Conservation (phyloP, 1,139 yeast genomes). For the Petasospora rhodanensis region DNA sequence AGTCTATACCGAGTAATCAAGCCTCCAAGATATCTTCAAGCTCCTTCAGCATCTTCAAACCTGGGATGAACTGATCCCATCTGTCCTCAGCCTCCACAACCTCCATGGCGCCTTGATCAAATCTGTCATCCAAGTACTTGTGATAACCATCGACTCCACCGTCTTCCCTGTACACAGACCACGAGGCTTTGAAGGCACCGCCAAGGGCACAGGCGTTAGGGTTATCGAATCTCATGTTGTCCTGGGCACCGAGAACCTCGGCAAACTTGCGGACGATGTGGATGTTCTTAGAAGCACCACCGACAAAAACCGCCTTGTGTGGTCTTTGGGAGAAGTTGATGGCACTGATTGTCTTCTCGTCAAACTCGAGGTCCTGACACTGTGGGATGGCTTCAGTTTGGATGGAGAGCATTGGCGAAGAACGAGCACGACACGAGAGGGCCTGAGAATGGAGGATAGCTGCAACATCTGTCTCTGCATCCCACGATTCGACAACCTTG, state of each 20-base stretch:
- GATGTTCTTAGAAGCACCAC: slow-evolving; percentile 76
- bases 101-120: slow-evolving; percentile 45
- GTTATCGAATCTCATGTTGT: slow-evolving; percentile 57
- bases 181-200: slow-evolving; percentile 86
- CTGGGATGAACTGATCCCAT: slow-evolving; percentile 29
- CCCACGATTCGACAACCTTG: slow-evolving; percentile 28
- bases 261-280: slow-evolving; percentile 69
- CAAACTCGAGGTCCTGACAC: slow-evolving; percentile 25
- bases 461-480: slow-evolving; percentile 59
- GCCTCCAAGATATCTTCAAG: slow-evolving; percentile 12
- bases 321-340: slow-evolving; percentile 44
- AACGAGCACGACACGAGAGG: slow-evolving; percentile 72
- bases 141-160: slow-evolving; percentile 12
- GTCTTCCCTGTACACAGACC: slow-evolving; percentile 38
- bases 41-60: slow-evolving; percentile 15
- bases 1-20: no score
- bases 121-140: slow-evolving; percentile 39
- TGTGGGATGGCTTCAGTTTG: slow-evolving; percentile 1
- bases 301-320: slow-evolving; percentile 71
- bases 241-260: slow-evolving; percentile 67
- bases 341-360: slow-evolving; percentile 26
- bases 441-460: slow-evolving; percentile 87
- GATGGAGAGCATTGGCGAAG: slow-evolving; percentile 61
- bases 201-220: slow-evolving; percentile 93
- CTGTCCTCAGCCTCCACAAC: slow-evolving; percentile 29